These are phyloP conservation scores for Talaromyces pinophilus DNA, from an alignment of 2,329 filamentous ascomycete genomes.

Conservation along the genomic window DNA sequence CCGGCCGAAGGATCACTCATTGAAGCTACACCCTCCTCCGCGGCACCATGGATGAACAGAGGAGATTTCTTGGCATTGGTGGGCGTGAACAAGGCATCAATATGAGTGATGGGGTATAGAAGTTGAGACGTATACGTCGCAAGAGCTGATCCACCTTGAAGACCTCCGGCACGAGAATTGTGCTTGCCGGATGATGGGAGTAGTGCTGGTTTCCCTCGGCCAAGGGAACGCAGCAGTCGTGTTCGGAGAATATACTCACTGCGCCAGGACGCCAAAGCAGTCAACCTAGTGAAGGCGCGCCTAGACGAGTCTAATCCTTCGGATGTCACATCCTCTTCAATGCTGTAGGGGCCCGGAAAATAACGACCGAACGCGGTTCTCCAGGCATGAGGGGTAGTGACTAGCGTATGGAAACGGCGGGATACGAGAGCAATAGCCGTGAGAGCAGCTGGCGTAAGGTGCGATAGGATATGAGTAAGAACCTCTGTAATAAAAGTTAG, in stretches of 20 bases:
- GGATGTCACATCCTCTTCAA: constrained; percentile 47
- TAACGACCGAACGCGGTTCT: constrained; percentile 86
- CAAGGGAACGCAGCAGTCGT: constrained; percentile 75
- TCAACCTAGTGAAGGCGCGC: constrained; percentile 80
- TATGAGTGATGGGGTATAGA: constrained; percentile 72
- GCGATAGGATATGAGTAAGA: constrained; percentile 84
- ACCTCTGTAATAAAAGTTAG: constrained; percentile 66
- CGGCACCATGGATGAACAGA: constrained; percentile 78
- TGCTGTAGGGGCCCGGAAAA: constrained; percentile 73
- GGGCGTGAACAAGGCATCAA: constrained; percentile 75
- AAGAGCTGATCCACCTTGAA: constrained; percentile 70
- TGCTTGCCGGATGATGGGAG: constrained; percentile 55
- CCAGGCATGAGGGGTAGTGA: constrained; percentile 93
- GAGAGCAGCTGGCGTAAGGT: constrained; percentile 82
- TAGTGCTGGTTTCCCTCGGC: constrained; percentile 71
- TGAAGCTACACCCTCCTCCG: constrained; percentile 75
- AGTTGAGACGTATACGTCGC: constrained; percentile 85
- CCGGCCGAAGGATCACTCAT: constrained; percentile 74
- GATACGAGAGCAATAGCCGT: constrained; percentile 82
- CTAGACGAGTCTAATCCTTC: constrained; percentile 68
- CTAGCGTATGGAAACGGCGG: constrained; percentile 78
- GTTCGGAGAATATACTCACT: constrained; percentile 93
- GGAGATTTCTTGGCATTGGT: constrained; percentile 69
- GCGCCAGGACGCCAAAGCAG: constrained; percentile 84
- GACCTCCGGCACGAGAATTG: constrained; percentile 55